Percentiles rank a stretch among this genome's conserved stretches.
Evolutionary conservation across 257 asterid species (phyloP).

Genomic region (Capsicum chinense): DNA sequence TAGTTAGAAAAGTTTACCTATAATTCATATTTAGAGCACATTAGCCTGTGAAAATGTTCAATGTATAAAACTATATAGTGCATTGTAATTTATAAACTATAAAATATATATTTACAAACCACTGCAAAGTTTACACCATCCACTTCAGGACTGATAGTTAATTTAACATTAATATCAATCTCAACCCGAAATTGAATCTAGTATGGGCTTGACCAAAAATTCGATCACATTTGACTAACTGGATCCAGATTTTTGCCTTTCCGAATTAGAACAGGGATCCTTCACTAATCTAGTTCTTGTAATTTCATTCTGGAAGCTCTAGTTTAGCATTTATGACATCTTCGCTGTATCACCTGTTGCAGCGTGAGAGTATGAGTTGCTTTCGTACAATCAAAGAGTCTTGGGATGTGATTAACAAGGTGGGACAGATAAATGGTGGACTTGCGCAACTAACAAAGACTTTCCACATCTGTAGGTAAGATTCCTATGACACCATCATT

Average conservation of each 20-base stretch:
- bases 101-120: neutral
- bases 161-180: neutral
- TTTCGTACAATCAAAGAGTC: constrained; percentile 76
- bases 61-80: neutral
- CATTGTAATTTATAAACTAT: neutral
- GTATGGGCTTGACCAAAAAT: neutral
- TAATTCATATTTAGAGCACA: neutral
- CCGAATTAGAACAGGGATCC: constrained; percentile 6
- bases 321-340: constrained; percentile 29
- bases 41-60: neutral
- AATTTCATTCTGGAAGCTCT: constrained; percentile 18
- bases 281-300: constrained; percentile 25
- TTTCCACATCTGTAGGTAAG: constrained; percentile 77
- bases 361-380: constrained; percentile 88
- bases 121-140: neutral
- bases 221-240: neutral
- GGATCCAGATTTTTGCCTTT: neutral
- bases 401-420: constrained; percentile 69
- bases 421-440: constrained; percentile 62
- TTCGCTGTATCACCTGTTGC: constrained; percentile 3
- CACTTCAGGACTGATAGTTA: neutral
- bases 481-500: neutral
- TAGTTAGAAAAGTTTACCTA: neutral
- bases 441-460: constrained; percentile 63
- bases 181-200: neutral